These are phyloP conservation scores for Helotiales sp. DNA, from an alignment of 2,329 filamentous ascomycete species.

Conservation along the genomic window DNA sequence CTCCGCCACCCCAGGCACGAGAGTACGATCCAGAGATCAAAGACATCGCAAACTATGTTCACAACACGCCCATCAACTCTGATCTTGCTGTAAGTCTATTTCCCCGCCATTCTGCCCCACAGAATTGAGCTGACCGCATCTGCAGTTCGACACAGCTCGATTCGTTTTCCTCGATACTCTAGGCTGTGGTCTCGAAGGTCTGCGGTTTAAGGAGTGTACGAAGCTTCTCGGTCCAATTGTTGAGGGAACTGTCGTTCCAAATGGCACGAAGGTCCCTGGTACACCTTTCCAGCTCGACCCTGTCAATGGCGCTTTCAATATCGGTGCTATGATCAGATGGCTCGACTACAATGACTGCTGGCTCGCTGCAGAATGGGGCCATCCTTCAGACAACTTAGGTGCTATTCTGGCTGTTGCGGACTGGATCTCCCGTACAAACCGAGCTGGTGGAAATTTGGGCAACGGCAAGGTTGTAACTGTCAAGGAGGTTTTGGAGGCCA, in stretches of 20 bases:
- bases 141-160: constrained; percentile 89
- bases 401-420: constrained; percentile 96
- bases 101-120: constrained; percentile 15
- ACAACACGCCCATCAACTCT: constrained; percentile 88
- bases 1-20: constrained; percentile 55
- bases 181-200: constrained; percentile 92
- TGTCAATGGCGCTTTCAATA: constrained; percentile 96
- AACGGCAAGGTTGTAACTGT: constrained; percentile 88
- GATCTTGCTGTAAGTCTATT: constrained; percentile 79
- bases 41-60: constrained; percentile 94
- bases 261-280: constrained; percentile 88
- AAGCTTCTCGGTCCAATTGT: constrained; percentile 94
- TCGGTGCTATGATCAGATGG: constrained; percentile 98
- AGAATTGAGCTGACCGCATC: constrained; percentile 25
- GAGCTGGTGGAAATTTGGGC: constrained; percentile 76
- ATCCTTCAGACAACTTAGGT: constrained; percentile 96
- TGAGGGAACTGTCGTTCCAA: constrained; percentile 86
- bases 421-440: constrained; percentile 93
- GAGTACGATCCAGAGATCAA: constrained; percentile 91
- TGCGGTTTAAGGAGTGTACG: constrained; percentile 93
- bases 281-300: constrained; percentile 95
- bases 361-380: constrained; percentile 98
- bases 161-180: constrained; percentile 97
- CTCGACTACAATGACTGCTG: constrained; percentile 99
- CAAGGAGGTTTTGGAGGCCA: constrained; percentile 89